Evolutionary conservation across 306 rosid species (phyloP).

Genomic region (Citrullus mucosospermus): DNA sequence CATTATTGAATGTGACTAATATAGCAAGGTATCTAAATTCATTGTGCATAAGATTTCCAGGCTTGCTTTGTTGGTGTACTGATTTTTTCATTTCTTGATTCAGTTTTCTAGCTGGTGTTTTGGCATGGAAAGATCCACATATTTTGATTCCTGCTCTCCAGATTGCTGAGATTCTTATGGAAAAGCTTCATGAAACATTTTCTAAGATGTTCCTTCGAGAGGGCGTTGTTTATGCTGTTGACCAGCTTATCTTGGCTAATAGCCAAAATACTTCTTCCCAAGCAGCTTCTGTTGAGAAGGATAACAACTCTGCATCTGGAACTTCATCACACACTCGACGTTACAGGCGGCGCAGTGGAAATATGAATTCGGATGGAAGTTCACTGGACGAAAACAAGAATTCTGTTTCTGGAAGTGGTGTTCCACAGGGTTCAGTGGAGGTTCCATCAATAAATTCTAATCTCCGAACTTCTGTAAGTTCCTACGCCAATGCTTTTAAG

Average conservation of each 20-base stretch:
- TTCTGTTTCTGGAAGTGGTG: conserved; percentile 30
- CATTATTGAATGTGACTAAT: conserved; percentile 66
- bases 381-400: conserved; percentile 53
- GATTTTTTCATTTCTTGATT: conserved; percentile 14
- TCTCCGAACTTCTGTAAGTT: conserved; percentile 59
- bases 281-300: conserved; percentile 61
- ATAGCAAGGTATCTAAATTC: conserved; percentile 62
- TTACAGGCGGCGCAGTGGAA: conserved; percentile 66
- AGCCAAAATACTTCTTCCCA: conserved; percentile 38
- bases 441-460: conserved; percentile 56
- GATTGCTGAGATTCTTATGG: conserved; percentile 96
- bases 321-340: conserved; percentile 78
- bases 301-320: conserved; percentile 51
- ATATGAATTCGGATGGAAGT: conserved; percentile 57
- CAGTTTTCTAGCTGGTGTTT: conserved; percentile 92
- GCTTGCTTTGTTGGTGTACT: neutral
- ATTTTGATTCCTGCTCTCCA: conserved; percentile 87
- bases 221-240: conserved; percentile 97
- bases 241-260: conserved; percentile 71
- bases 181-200: conserved; percentile 78
- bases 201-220: conserved; percentile 89
- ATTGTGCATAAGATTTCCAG: neutral
- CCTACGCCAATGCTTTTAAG: conserved; percentile 76
- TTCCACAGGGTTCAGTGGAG: conserved; percentile 67
- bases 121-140: conserved; percentile 96